Percentiles rank a stretch among this genome's conserved stretches.
These are phyloP conservation scores for Malassezia sympodialis DNA, from an alignment of 1,284 basidiomycete genomes.

Conservation along the genomic window DNA sequence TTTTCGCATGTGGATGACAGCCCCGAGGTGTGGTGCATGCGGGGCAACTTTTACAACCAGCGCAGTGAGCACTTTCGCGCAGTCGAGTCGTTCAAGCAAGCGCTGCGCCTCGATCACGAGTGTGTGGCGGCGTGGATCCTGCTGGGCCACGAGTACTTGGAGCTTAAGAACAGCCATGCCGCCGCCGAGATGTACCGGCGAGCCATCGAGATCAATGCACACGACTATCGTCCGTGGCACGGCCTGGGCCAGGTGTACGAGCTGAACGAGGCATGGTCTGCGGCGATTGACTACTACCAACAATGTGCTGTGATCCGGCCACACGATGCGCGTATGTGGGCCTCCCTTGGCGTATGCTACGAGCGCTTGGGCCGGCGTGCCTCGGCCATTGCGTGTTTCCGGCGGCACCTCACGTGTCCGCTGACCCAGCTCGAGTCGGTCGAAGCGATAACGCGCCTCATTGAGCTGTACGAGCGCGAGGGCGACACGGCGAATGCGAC, in stretches of 20 bases:
- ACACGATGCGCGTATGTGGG: constrained; percentile 93
- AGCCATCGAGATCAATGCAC: constrained; percentile 88
- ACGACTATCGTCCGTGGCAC: constrained; percentile 88
- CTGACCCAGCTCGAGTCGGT: constrained; percentile 37
- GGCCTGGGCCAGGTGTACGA: constrained; percentile 97
- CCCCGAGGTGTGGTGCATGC: constrained; percentile 72
- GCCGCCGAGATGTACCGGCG: constrained; percentile 94
- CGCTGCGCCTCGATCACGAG: constrained; percentile 82
- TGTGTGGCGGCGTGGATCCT: constrained; percentile 97
- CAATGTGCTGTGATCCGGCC: constrained; percentile 83
- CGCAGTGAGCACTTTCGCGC: constrained; percentile 89
- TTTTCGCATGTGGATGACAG: constrained; percentile 36
- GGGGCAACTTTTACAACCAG: constrained; percentile 93
- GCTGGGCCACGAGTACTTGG: constrained; percentile 97
- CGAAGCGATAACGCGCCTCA: constrained; percentile 33
- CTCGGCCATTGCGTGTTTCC: constrained; percentile 41
- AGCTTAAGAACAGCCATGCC: constrained; percentile 97
- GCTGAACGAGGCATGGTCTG: constrained; percentile 87
- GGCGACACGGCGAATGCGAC: constrained; percentile 28
- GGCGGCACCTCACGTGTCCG: constrained; percentile 40
- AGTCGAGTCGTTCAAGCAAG: constrained; percentile 85
- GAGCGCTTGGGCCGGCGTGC: constrained; percentile 60
- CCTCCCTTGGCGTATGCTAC: constrained; percentile 84
- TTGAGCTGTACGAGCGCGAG: constrained; percentile 37
- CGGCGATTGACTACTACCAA: constrained; percentile 92